Evolutionary conservation across 2,329 filamentous ascomycete species (phyloP).

Genomic region (Harringtonia lauricola): DNA sequence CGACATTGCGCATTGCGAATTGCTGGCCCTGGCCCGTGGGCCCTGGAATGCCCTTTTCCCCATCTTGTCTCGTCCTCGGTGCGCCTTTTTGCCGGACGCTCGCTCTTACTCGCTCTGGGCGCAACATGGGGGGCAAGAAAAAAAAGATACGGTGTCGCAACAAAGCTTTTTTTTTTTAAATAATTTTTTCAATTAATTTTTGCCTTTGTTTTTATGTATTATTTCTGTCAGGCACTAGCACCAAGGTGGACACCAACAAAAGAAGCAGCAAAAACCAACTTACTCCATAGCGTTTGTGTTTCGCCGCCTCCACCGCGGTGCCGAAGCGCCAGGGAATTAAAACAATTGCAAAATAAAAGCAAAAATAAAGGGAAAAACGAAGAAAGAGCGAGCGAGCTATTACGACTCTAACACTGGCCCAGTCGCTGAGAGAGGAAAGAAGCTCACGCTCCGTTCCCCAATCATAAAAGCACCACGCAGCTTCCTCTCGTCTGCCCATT

Average conservation of each 20-base stretch:
- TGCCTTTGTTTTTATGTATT: neutral
- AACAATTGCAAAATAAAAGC: neutral
- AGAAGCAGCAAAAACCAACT: neutral
- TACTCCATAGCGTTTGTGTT: neutral
- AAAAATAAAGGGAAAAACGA: neutral
- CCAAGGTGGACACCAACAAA: neutral
- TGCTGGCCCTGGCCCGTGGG: neutral
- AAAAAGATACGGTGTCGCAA: constrained; percentile 1
- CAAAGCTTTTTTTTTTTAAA: neutral
- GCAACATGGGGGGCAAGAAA: neutral
- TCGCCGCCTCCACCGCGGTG: constrained; percentile 3
- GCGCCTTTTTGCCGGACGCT: neutral
- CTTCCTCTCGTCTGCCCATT: constrained; percentile 10
- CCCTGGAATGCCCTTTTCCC: no score
- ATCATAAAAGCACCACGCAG: constrained; percentile 12
- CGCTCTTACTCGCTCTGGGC: constrained; percentile 3
- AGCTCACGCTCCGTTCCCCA: neutral
- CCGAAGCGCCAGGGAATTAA: neutral
- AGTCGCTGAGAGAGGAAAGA: neutral
- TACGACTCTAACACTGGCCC: constrained; percentile 1
- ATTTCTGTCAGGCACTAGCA: constrained; percentile 1
- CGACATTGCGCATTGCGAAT: neutral
- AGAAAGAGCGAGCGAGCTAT: constrained; percentile 2
- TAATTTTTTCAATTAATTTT: neutral
- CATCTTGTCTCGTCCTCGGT: neutral